Conservation (phyloP, 2,329 filamentous ascomycete species). For the Xylaria sp. region DNA sequence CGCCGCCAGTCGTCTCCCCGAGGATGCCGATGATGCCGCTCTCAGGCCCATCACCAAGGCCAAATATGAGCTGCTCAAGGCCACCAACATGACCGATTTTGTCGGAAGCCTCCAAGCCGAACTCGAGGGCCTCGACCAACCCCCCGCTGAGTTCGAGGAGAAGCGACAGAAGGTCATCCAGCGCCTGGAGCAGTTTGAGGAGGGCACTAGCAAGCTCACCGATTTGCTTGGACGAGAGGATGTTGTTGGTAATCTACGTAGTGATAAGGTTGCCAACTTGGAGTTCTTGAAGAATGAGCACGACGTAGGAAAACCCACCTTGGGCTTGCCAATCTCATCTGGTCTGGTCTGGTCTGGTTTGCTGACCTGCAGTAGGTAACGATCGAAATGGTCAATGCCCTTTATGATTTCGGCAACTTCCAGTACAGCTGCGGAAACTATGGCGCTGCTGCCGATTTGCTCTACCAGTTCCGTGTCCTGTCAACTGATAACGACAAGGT, state of each 20-base stretch:
- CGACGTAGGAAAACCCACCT: slow-evolving; percentile 62
- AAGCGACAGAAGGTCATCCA: slow-evolving; percentile 89
- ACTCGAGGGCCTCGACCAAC: slow-evolving; percentile 77
- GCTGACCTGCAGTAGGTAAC: slow-evolving; percentile 65
- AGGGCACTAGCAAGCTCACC: slow-evolving; percentile 87
- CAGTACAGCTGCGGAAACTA: slow-evolving; percentile 98
- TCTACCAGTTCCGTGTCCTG: slow-evolving; percentile 97
- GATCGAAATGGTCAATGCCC: slow-evolving; percentile 90
- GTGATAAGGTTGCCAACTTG: slow-evolving; percentile 98
- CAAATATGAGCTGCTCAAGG: slow-evolving; percentile 92
- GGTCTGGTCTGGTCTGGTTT: slow-evolving; percentile 4
- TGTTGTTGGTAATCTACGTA: slow-evolving; percentile 87
- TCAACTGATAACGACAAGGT: slow-evolving; percentile 99
- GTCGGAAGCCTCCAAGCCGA: slow-evolving; percentile 91
- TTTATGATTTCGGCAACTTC: slow-evolving; percentile 96
- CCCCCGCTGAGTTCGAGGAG: slow-evolving; percentile 83
- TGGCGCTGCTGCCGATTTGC: slow-evolving; percentile 83
- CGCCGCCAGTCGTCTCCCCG: slow-evolving; percentile 79
- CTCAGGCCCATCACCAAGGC: slow-evolving; percentile 77
- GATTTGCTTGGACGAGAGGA: slow-evolving; percentile 86
- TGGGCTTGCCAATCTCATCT: neutral
- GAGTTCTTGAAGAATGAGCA: slow-evolving; percentile 97
- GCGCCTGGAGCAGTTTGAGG: slow-evolving; percentile 81
- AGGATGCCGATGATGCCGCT: slow-evolving; percentile 65
- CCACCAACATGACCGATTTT: slow-evolving; percentile 99